These are phyloP conservation scores for Daldinia vernicosa DNA, from an alignment of 495 filamentous ascomycete species.

Conservation along the genomic window DNA sequence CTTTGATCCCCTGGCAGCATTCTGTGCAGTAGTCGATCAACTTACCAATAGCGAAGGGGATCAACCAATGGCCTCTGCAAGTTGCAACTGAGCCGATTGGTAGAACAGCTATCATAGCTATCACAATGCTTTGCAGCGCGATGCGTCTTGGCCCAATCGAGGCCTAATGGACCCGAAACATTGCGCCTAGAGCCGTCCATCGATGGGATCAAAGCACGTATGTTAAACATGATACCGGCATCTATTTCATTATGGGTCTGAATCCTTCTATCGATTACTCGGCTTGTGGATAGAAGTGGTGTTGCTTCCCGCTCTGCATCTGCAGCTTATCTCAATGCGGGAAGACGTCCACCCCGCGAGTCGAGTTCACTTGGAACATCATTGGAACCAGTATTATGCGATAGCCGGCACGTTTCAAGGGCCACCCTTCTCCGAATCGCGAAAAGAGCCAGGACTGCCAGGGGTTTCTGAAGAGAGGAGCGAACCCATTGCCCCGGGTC, in stretches of 20 bases:
- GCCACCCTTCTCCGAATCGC: constrained; percentile 4
- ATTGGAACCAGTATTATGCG: constrained; percentile 5
- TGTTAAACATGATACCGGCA: constrained; percentile 17
- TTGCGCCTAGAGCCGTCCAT: constrained; percentile 11
- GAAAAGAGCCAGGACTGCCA: constrained; percentile 2
- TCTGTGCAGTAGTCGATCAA: not conserved
- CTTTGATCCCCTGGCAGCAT: constrained; percentile 24
- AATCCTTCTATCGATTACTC: constrained; percentile 20
- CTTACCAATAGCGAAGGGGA: constrained; percentile 11
- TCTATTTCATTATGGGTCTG: constrained; percentile 27
- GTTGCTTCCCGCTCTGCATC: constrained; percentile 37
- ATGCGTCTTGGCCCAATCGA: constrained; percentile 23
- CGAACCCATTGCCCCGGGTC: not conserved
- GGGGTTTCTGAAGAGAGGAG: not conserved
- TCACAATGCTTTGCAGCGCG: constrained; percentile 20
- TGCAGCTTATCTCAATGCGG: constrained; percentile 21
- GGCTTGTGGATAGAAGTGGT: constrained; percentile 21
- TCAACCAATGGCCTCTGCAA: constrained; percentile 20
- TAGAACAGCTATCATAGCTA: constrained; percentile 3
- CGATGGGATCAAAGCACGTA: constrained; percentile 9
- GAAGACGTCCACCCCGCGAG: constrained; percentile 7
- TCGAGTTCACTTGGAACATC: constrained; percentile 3
- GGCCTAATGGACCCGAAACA: constrained; percentile 33
- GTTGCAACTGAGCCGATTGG: constrained; percentile 40
- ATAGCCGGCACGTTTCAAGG: constrained; percentile 12